phyloP scores from a whole-genome alignment of 2,329 filamentous ascomycete genomes.

The Parascedosporium putredinis region DNA sequence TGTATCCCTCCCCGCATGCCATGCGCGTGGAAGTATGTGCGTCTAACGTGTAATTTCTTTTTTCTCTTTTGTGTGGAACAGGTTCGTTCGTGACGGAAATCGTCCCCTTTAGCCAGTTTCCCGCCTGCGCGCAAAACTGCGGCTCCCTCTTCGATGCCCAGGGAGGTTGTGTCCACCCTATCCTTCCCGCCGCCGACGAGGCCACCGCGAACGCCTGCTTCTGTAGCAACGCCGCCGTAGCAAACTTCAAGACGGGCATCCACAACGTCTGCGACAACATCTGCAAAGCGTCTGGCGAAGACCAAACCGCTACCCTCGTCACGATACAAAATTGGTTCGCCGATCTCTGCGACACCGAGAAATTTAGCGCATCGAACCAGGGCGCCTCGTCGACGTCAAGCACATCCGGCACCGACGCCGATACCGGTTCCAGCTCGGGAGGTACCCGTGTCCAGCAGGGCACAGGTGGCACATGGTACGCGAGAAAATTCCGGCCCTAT shows the following conservation, averaged over 20 bases:
- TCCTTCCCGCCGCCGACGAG: conserved; percentile 33
- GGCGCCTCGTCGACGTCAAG: conserved; percentile 4
- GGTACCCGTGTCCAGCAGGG: neutral
- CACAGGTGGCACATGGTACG: neutral
- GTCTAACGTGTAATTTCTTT: no score
- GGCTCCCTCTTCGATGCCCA: conserved; percentile 59
- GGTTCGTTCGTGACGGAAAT: conserved; percentile 33
- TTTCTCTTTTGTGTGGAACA: neutral
- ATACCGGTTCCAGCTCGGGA: conserved; percentile 4
- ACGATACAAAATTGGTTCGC: conserved; percentile 63
- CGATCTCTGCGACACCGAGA: conserved; percentile 46
- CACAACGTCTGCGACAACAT: conserved; percentile 51
- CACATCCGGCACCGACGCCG: neutral
- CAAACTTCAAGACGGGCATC: conserved; percentile 43
- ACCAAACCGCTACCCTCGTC: conserved; percentile 31
- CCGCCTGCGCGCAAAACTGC: conserved; percentile 51
- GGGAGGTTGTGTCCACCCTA: conserved; percentile 56
- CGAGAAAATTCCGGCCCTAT: no score
- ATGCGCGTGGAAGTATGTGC: no score
- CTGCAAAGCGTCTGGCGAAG: conserved; percentile 26
- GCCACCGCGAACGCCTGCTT: conserved; percentile 59
- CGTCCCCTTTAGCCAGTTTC: conserved; percentile 47
- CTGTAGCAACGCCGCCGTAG: conserved; percentile 53
- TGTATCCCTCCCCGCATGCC: no score
- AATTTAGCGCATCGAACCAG: conserved; percentile 12